A percentile compares a stretch with the other conserved stretches of the same genome.
Evolutionary conservation across 257 asterid species (phyloP).

Genomic region (Prunella vulgaris): DNA sequence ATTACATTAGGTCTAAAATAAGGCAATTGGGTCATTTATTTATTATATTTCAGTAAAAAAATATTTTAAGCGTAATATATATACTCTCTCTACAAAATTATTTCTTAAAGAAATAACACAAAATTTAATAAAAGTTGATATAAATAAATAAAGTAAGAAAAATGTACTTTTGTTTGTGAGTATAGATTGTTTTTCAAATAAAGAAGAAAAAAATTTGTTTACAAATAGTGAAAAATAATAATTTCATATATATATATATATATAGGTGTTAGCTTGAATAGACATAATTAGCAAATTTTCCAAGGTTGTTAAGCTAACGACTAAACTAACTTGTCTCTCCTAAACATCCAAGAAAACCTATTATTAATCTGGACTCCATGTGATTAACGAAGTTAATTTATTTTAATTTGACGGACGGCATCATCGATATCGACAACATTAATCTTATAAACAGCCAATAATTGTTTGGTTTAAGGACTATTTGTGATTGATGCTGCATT

Average conservation of each 20-base stretch:
- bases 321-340: slow-evolving; percentile 5
- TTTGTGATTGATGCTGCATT: neutral
- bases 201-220: too few species aligned
- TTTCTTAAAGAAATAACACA: too few species aligned
- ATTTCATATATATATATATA: too few species aligned
- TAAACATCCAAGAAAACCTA: neutral
- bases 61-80: too few species aligned
- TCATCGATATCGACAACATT: slow-evolving; percentile 35
- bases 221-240: too few species aligned
- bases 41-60: too few species aligned
- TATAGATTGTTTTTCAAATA: too few species aligned
- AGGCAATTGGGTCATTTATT: slow-evolving; percentile 9
- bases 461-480: slow-evolving; percentile 7
- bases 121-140: too few species aligned
- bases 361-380: slow-evolving; percentile 18
- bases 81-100: too few species aligned
- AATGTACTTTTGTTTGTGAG: too few species aligned
- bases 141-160: too few species aligned
- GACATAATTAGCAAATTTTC: neutral
- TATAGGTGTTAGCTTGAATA: neutral
- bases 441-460: slow-evolving; percentile 27
- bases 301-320: slow-evolving; percentile 22
- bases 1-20: slow-evolving; percentile 3
- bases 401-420: slow-evolving; percentile 17
- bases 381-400: slow-evolving; percentile 12